These are phyloP conservation scores for Larix kaempferi DNA, from an alignment of 75 land plant species.

Conservation along the genomic window DNA sequence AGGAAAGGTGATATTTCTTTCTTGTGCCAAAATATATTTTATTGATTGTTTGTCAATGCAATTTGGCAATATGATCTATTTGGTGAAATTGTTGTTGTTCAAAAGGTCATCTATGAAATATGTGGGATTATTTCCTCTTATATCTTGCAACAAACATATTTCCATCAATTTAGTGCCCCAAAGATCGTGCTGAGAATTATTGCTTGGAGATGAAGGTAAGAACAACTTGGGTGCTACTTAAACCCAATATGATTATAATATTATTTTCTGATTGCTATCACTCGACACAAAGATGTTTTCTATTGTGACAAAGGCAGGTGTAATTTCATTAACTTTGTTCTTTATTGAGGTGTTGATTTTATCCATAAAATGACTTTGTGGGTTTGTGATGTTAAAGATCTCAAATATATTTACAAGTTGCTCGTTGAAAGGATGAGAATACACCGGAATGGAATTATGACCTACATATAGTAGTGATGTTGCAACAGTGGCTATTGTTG, in stretches of 20 bases:
- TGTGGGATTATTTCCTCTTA: too few species aligned
- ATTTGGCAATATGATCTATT: too few species aligned
- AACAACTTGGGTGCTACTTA: not conserved
- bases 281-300: not conserved
- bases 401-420: too few species aligned
- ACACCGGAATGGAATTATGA: constrained; percentile 72
- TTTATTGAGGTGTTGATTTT: not conserved
- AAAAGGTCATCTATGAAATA: too few species aligned
- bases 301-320: not conserved
- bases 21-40: too few species aligned
- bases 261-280: not conserved
- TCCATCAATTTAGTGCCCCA: too few species aligned
- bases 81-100: too few species aligned
- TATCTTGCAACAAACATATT: too few species aligned
- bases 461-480: constrained; percentile 65
- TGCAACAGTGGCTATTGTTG: not conserved
- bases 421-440: constrained; percentile 63
- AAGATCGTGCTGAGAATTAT: constrained; percentile 16
- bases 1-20: too few species aligned
- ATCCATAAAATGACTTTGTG: constrained; percentile 18
- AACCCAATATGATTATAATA: not conserved
- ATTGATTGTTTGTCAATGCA: too few species aligned
- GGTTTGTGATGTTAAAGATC: constrained; percentile 50
- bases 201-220: constrained; percentile 81
- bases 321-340: not conserved